Base-by-base conservation (phyloP, 805 yeast species). In the Metschnikowia baotianmanensis region DNA sequence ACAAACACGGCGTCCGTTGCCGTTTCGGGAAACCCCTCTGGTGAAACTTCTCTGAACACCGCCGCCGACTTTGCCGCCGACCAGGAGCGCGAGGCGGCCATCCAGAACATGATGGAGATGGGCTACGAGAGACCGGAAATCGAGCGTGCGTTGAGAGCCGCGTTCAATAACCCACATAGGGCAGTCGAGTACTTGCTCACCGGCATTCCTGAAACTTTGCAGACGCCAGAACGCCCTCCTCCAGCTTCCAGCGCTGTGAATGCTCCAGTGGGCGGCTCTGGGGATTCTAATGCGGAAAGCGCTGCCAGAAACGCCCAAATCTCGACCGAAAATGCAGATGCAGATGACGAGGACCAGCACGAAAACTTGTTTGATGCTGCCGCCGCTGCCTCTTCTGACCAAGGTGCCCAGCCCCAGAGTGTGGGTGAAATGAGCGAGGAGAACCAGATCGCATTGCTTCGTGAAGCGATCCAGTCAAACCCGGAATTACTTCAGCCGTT, bases 81-180 rank as follows among this genome's bases (percentile, higher is more conserved):
- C 10, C 62, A 76, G 28, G 82, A 82, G 45, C 77, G 96, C 52
- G 88, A 86, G 54, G 77, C 82, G 22, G 86, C 95, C 24, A 77
- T 91, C 43, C 74, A 72, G 44, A 83, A 83, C 58, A 89, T 93
- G 62, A 78, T 89, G 81, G 97, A 87, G 52, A 89, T 93, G 97
- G 99, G 99, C 7, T 93, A 89, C 59, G 87, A 84, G 37, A 80
- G 95, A 53, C 76, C 79, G 13, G 86, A 87, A 59, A 96, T 88
- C 19, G 95, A 87, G 65, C 77, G 80, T 33, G 99, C 99, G 0
- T 69, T 93, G 60, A 80, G 95, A 53, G 96, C 96, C 12, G 98
- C 99, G 1, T 93, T 81, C 69, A 91, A 91, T 67, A 90, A 93
- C 65, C 98, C 99, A 16, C 98, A 91, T 61, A 81, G 99, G 56